Percentiles rank a stretch among this genome's conserved stretches.
These are phyloP conservation scores for Daedaleopsis nitida DNA, from an alignment of 768 basidiomycete genomes.

Conservation along the genomic window DNA sequence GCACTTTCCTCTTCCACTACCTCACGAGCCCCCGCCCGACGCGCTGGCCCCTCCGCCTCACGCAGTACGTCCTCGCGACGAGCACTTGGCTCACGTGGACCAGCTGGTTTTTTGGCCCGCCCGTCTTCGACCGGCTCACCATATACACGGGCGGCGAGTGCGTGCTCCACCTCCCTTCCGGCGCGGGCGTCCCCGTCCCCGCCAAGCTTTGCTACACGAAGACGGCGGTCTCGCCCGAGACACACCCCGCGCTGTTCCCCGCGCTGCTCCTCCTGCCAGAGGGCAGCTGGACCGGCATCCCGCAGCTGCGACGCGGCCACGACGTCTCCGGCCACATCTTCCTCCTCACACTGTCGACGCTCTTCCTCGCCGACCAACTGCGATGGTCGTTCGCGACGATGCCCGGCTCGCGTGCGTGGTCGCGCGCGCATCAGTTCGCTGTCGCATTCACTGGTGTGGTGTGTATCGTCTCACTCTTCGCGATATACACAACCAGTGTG, in stretches of 20 bases:
- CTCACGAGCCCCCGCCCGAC: conserved; percentile 52
- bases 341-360: conserved; percentile 74
- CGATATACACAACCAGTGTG: conserved; percentile 76
- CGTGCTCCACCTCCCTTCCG: conserved; percentile 61
- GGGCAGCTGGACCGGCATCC: conserved; percentile 48
- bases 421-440: conserved; percentile 48
- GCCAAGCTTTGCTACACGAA: conserved; percentile 55
- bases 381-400: conserved; percentile 46
- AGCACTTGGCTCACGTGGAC: conserved; percentile 75
- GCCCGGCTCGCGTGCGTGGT: conserved; percentile 31
- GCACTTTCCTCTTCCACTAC: conserved; percentile 61
- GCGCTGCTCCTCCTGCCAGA: conserved; percentile 40
- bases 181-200: conserved; percentile 55
- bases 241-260: conserved; percentile 68
- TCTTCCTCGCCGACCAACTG: conserved; percentile 82
- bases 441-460: conserved; percentile 48
- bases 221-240: conserved; percentile 52
- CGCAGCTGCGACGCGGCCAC: conserved; percentile 78
- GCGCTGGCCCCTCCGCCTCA: conserved; percentile 44
- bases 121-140: conserved; percentile 68
- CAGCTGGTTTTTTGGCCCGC: conserved; percentile 87
- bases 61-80: conserved; percentile 61
- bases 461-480: conserved; percentile 70
- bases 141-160: conserved; percentile 76
- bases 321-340: conserved; percentile 96